These are phyloP conservation scores for Crithidia fasciculata DNA, from an alignment of 208 protist genomes.

Conservation along the genomic window DNA sequence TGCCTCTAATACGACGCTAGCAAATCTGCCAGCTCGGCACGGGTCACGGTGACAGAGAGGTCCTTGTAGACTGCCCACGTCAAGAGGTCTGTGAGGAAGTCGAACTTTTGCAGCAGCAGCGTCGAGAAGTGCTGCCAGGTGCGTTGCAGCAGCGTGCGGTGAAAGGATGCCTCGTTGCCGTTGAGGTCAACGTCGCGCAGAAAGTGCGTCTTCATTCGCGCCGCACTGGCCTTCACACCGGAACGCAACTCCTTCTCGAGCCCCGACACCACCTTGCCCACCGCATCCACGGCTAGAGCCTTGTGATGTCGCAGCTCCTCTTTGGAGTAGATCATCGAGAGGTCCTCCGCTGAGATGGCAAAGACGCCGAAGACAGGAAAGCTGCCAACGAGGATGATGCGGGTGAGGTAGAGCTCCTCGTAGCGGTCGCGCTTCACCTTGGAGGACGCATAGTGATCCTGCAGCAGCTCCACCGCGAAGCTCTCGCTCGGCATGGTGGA, in stretches of 20 bases:
- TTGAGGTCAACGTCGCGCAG: slow-evolving; percentile 64
- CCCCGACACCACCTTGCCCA: slow-evolving; percentile 55
- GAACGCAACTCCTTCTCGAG: slow-evolving; percentile 74
- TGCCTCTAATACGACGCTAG: slow-evolving; percentile 47
- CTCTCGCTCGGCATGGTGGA: slow-evolving; percentile 52
- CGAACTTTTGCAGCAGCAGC: slow-evolving; percentile 77
- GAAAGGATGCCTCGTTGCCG: slow-evolving; percentile 74
- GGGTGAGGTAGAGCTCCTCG: slow-evolving; percentile 88
- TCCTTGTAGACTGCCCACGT: slow-evolving; percentile 63
- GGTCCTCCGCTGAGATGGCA: slow-evolving; percentile 77
- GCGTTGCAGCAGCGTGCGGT: slow-evolving; percentile 78
- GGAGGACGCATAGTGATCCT: slow-evolving; percentile 71
- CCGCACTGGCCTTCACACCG: slow-evolving; percentile 67
- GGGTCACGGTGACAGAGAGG: slow-evolving; percentile 42
- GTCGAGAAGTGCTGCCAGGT: slow-evolving; percentile 83
- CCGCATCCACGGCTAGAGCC: slow-evolving; percentile 66
- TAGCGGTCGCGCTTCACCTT: slow-evolving; percentile 77
- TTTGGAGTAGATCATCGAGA: slow-evolving; percentile 71
- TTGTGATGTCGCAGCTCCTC: slow-evolving; percentile 89
- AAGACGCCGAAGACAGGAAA: slow-evolving; percentile 85
- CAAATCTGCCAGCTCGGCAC: slow-evolving; percentile 47
- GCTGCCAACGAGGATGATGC: slow-evolving; percentile 71
- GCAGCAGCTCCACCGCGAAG: slow-evolving; percentile 65
- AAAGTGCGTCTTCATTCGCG: slow-evolving; percentile 87
- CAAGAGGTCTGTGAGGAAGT: slow-evolving; percentile 64